Base-by-base conservation (phyloP, 805 yeast species). In the Yarrowia deformans region DNA sequence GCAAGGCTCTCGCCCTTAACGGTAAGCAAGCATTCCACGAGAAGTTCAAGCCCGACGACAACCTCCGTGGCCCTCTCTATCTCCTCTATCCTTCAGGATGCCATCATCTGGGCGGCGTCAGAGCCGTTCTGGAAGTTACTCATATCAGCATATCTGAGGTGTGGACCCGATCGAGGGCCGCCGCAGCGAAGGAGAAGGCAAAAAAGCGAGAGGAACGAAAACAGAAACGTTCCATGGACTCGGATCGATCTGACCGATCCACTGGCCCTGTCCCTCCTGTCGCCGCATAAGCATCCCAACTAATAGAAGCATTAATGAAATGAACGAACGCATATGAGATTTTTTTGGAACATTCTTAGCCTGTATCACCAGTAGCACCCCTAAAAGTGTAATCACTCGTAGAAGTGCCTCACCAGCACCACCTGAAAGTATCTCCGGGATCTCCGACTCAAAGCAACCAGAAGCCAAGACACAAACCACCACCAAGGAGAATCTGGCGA, bases 21-120 rank as follows among this genome's bases (percentile, higher is more conserved):
- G 66, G 66, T 29, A 60, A 60, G 42, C 66, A 60, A 40, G 52
- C 50, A 19, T 60, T 60, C 52, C 66, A 60, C 52, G 52, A 60
- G 46, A 60, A 60, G 43, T 60, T 60, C 66, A 60, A 60, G 52
- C 66, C 66, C 52, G 66, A 60, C 52, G 66, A 60, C 42, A 45
- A 34, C 66, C 66, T 45, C 18, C 66, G 66, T 42, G 66, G 66
- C 52, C 66, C 50, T 34, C 52, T 60, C 18, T 60, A 45, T 43
- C 52, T 60, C 16, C 52, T 60, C 32, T 60, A 45, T 52, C 66
- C 66, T 18, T 60, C 66, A 34, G 66, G 66, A 13, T 43, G 52
- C 52, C 52, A 60, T 43, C 66, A 60, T 46, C 52, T 60, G 40
- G 66, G 66, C 52, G 66, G 66, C 42, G 52, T 60, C 40, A 29